These are phyloP conservation scores for Tubosaeta sp. DNA, from an alignment of 768 basidiomycete species.

Conservation along the genomic window DNA sequence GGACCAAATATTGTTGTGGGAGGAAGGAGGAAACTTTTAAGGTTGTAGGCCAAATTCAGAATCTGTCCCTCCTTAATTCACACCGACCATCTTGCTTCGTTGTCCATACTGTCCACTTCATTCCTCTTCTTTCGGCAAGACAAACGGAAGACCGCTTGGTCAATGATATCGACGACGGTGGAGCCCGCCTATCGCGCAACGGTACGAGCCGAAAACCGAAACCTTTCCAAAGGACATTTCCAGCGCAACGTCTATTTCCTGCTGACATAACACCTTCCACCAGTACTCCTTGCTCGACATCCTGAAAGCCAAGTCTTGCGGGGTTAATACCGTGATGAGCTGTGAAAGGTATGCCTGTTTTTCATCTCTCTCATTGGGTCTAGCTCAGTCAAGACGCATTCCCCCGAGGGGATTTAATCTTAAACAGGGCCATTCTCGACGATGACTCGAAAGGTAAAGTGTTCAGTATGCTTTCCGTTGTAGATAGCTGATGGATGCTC, in stretches of 20 bases:
- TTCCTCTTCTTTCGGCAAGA: not conserved
- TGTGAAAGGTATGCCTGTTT: not conserved
- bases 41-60: not conserved
- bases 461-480: not conserved
- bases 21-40: not conserved
- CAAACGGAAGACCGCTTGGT: not conserved
- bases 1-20: not conserved
- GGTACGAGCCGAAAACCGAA: no score
- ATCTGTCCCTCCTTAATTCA: not conserved
- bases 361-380: not conserved
- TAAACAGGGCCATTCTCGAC: conserved; percentile 1
- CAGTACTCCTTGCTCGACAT: not conserved
- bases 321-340: not conserved
- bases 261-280: no score
- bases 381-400: not conserved
- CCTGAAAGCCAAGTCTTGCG: not conserved
- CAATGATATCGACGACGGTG: not conserved
- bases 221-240: no score
- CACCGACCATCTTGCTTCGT: not conserved
- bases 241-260: not conserved
- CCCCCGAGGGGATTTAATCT: conserved; percentile 1
- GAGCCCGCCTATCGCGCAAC: conserved; percentile 1
- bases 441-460: not conserved
- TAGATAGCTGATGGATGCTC: not conserved
- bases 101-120: not conserved